Evolutionary conservation across 768 basidiomycete genomes (phyloP), one percentile per base, ranked within the genome.

Genomic region (Russula emetica): DNA sequence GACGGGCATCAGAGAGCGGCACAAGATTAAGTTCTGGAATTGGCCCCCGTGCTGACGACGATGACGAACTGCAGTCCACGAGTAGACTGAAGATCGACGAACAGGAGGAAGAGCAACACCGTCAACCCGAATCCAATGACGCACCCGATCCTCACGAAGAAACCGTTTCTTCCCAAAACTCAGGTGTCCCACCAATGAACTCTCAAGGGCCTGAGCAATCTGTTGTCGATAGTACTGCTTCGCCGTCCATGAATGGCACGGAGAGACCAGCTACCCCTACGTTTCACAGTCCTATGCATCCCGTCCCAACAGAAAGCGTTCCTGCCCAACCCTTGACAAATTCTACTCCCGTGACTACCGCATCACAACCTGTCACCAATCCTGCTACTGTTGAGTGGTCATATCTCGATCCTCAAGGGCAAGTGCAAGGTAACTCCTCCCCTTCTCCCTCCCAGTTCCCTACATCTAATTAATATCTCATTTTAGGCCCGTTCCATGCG

Each of bases 401-500:
- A 26, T 98, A 98, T 74, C 83, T 93, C 55, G 94, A 98, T 72
- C 94, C 93, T 22, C 84, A 89, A 68, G 93, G 94, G n/a, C 84
- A 88, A 63, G 78, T 95, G 47, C 94, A 98, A 84, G 94, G 94
- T 92, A 69, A 76, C 68, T 32, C 8, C 14, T 24, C 32, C 5
- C 24, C 6, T 18, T 40, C 38, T 38, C 38, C 20, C 11, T 38
- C 38, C 20, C 16, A 55, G 1, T 45, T 13, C 40, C 53, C 62
- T 54, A 13, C 40, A 26, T 36, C 49, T 59, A 55, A 50, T 67
- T 13, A 66, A 54, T 61, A 55, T 45, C 42, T 52, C 58, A 50
- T 51, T 32, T 18, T 22, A 96, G 94, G 94, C 62, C 94, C 94
- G 6, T 98, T 96, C 80, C 82, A 82, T 51, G 92, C 92, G 30